Percentiles rank a stretch among this genome's conserved stretches.
Evolutionary conservation across 73 alveolate species (phyloP).

Genomic region (Paraurostyla sp.): DNA sequence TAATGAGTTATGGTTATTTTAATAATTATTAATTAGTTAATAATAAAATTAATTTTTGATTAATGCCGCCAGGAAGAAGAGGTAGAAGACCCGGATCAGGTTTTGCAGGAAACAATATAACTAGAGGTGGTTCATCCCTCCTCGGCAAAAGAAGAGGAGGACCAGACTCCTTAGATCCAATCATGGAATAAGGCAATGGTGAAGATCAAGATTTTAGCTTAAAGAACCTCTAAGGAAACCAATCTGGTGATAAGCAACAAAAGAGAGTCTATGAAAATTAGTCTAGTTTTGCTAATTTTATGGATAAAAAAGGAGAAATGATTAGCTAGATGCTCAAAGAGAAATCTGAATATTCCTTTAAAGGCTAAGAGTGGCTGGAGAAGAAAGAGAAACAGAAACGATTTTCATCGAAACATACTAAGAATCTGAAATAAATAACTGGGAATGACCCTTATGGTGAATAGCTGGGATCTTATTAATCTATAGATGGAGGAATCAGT

Average conservation of each 20-base stretch:
- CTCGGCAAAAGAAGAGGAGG: conserved; percentile 26
- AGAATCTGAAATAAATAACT: conserved; percentile 36
- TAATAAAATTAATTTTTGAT: neutral
- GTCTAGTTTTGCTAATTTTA: conserved; percentile 52
- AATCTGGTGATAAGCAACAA: neutral
- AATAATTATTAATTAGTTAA: neutral
- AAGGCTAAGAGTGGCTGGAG: conserved; percentile 44
- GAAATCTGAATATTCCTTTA: conserved; percentile 4
- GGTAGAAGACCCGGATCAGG: conserved; percentile 60
- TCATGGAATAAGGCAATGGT: neutral
- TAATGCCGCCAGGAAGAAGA: conserved; percentile 63
- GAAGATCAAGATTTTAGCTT: conserved; percentile 40
- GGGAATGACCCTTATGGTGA: conserved; percentile 33
- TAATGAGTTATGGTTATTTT: neutral
- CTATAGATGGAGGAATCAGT: conserved; percentile 69
- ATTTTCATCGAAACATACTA: conserved; percentile 16
- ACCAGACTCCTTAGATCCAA: neutral
- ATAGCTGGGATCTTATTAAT: conserved; percentile 43
- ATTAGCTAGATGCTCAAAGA: conserved; percentile 24
- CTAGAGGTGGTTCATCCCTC: neutral
- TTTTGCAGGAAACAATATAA: neutral
- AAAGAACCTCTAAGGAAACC: neutral
- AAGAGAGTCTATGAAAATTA: conserved; percentile 51
- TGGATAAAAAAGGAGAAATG: conserved; percentile 44
- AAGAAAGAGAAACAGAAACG: conserved; percentile 25